These are phyloP conservation scores for Paracamarosporium sp. DNA, from an alignment of 2,329 filamentous ascomycete genomes.

Conservation along the genomic window DNA sequence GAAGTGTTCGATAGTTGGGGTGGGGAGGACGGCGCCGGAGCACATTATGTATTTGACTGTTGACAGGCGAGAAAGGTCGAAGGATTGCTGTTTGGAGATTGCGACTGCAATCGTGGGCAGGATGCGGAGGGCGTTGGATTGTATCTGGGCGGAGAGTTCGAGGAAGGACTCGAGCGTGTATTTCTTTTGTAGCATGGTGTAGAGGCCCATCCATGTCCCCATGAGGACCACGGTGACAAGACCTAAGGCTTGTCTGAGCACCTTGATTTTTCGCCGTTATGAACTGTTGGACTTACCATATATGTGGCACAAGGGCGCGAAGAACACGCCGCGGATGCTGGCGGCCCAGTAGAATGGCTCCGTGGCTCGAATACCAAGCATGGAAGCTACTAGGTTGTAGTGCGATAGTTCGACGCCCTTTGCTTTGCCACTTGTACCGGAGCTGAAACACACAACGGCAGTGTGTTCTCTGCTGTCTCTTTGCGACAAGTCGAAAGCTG, in stretches of 20 bases:
- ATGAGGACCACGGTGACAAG: constrained; percentile 20
- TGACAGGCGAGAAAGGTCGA: constrained; percentile 16
- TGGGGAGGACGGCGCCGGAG: constrained; percentile 23
- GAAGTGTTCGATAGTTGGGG: constrained; percentile 18
- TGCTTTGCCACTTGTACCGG: constrained; percentile 29
- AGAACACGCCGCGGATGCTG: constrained; percentile 23
- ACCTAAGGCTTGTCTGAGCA: constrained; percentile 1
- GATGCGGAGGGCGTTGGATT: constrained; percentile 21
- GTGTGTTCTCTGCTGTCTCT: constrained; percentile 22
- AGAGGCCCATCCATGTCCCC: constrained; percentile 21
- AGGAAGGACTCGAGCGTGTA: constrained; percentile 18
- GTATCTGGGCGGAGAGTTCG: constrained; percentile 11
- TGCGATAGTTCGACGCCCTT: constrained; percentile 30
- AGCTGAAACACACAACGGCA: constrained; percentile 28
- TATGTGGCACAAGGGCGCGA: constrained; percentile 27
- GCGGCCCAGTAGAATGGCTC: constrained; percentile 19
- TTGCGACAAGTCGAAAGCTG: constrained; percentile 23
- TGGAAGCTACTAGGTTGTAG: constrained; percentile 24
- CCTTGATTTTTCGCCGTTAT: neutral
- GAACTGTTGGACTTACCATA: constrained; percentile 14
- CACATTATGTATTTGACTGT: constrained; percentile 29
- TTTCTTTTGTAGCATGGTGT: constrained; percentile 22
- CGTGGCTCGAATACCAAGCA: constrained; percentile 19
- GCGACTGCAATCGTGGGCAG: constrained; percentile 28
- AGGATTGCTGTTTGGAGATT: constrained; percentile 21